Conservation (phyloP, 2,329 filamentous ascomycete genomes). For the Drechslerella stenobrocha region DNA sequence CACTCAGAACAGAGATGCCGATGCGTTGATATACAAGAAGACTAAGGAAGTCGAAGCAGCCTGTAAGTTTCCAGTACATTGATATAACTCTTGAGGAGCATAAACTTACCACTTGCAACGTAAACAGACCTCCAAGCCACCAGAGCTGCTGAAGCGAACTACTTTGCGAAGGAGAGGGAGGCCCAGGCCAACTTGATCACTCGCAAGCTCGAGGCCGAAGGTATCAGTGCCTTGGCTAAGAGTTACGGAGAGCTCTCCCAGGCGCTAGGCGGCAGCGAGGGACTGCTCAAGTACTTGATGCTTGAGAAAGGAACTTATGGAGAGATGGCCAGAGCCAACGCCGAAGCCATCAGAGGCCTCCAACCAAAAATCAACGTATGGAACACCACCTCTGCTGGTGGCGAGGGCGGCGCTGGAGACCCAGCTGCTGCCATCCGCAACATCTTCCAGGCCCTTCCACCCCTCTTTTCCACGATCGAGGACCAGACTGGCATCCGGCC, state of each 20-base stretch:
- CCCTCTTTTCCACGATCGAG: constrained; percentile 80
- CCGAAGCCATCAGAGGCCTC: constrained; percentile 71
- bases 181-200: constrained; percentile 65
- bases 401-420: constrained; percentile 60
- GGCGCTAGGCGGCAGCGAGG: constrained; percentile 76
- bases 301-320: constrained; percentile 79
- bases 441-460: constrained; percentile 81
- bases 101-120: constrained; percentile 11
- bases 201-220: constrained; percentile 75
- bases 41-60: constrained; percentile 57
- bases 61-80: constrained; percentile 33
- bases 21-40: constrained; percentile 54
- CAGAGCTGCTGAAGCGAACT: constrained; percentile 54
- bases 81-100: neutral
- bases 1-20: constrained; percentile 51
- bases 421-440: constrained; percentile 70
- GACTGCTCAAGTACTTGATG: constrained; percentile 83
- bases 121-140: constrained; percentile 43
- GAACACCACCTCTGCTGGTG: constrained; percentile 69
- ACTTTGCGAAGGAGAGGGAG: constrained; percentile 58
- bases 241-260: constrained; percentile 73
- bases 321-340: constrained; percentile 76
- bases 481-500: constrained; percentile 84
- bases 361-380: constrained; percentile 87
- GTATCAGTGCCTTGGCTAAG: constrained; percentile 73